Percentiles rank a stretch among this genome's conserved stretches.
Evolutionary conservation across 2,329 filamentous ascomycete genomes (phyloP).

Genomic region (Calcarisporium arbuscula): DNA sequence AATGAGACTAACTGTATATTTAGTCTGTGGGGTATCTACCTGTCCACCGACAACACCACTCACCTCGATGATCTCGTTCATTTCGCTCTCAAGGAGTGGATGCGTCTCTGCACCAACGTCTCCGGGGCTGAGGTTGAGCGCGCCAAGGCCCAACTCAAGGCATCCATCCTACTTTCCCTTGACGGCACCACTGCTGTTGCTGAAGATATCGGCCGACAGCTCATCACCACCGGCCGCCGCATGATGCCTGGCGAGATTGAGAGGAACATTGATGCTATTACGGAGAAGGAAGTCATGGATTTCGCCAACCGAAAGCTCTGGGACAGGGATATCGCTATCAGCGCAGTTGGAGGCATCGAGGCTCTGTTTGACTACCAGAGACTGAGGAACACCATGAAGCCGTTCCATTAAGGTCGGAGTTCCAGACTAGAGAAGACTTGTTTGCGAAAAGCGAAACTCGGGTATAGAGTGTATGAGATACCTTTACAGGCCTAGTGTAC

Average conservation of each 20-base stretch:
- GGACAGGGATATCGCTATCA: conserved; percentile 95
- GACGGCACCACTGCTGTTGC: conserved; percentile 96
- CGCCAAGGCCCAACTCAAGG: conserved; percentile 98
- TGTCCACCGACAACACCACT: conserved; percentile 84
- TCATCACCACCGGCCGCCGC: conserved; percentile 92
- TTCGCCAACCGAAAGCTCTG: conserved; percentile 94
- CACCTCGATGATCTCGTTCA: conserved; percentile 92
- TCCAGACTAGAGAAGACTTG: conserved; percentile 18
- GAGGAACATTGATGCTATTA: conserved; percentile 79
- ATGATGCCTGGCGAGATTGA: conserved; percentile 92
- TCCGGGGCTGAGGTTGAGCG: conserved; percentile 89
- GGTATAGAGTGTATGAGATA: conserved; percentile 53
- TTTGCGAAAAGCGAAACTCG: conserved; percentile 30
- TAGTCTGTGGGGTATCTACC: conserved; percentile 99
- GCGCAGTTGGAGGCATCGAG: conserved; percentile 89
- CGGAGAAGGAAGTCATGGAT: conserved; percentile 93
- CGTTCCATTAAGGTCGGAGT: conserved; percentile 63
- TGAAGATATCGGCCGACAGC: conserved; percentile 97
- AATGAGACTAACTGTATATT: conserved; percentile 15
- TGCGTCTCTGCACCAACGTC: conserved; percentile 84
- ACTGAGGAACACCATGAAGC: conserved; percentile 79
- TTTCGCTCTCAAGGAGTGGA: conserved; percentile 98
- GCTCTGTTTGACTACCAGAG: conserved; percentile 73
- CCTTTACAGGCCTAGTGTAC: conserved; percentile 47
- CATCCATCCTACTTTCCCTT: conserved; percentile 91